Percentiles rank a stretch among this genome's conserved stretches.
Conservation (phyloP, 768 basidiomycete genomes). For the Lentinus tigrinus region DNA sequence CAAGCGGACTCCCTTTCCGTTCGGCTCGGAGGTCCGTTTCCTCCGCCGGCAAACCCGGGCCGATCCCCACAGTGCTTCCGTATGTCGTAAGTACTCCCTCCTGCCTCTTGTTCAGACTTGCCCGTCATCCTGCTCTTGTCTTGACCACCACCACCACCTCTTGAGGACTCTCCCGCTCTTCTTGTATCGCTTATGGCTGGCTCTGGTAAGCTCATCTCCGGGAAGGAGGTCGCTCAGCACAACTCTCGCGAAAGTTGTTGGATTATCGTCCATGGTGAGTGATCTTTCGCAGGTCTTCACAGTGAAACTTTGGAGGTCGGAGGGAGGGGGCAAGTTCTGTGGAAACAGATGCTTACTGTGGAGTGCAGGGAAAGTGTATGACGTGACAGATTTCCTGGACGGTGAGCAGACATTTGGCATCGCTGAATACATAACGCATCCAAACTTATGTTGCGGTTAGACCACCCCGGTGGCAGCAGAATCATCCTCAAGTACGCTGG, state of each 20-base stretch:
- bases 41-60: too few relatives aligned
- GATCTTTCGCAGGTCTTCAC: neutral
- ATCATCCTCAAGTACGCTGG: conserved; percentile 56
- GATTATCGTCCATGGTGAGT: conserved; percentile 78
- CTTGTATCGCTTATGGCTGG: too few relatives aligned
- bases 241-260: conserved; percentile 65
- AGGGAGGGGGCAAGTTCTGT: too few relatives aligned
- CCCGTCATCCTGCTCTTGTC: too few relatives aligned
- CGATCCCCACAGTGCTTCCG: too few relatives aligned
- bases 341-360: neutral
- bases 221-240: conserved; percentile 51
- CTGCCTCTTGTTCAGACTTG: too few relatives aligned
- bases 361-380: conserved; percentile 39
- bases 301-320: neutral
- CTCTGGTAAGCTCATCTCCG: conserved; percentile 3
- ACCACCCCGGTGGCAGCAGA: conserved; percentile 41
- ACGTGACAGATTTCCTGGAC: conserved; percentile 42
- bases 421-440: neutral
- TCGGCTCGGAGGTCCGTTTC: too few relatives aligned
- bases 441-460: neutral
- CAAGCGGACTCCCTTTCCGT: too few relatives aligned
- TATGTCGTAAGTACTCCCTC: too few relatives aligned
- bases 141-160: too few relatives aligned
- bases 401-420: conserved; percentile 18
- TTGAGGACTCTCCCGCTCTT: too few relatives aligned